A percentile compares a stretch with the other conserved stretches of the same genome.
These are phyloP conservation scores for Mortierella sp. DNA, from an alignment of 371 early-diverging fungal species.

Conservation along the genomic window DNA sequence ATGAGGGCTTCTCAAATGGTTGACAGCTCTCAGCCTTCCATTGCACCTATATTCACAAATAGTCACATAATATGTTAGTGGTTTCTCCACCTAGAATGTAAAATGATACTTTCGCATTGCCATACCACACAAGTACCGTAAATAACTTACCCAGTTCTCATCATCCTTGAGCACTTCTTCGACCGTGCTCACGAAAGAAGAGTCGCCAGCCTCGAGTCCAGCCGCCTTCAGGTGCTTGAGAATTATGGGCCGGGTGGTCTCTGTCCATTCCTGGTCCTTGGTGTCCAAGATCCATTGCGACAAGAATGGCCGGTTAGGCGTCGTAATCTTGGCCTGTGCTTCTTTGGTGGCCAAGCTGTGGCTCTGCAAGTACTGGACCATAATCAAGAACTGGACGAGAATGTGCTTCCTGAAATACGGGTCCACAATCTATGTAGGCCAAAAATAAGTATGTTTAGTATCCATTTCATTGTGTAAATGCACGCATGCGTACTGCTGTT, in stretches of 20 bases:
- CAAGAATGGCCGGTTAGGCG: slow-evolving; percentile 58
- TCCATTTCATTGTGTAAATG: background rate
- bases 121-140: background rate
- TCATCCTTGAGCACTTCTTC: slow-evolving; percentile 31
- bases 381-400: slow-evolving; percentile 82
- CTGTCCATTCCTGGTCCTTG: slow-evolving; percentile 36
- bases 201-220: slow-evolving; percentile 38
- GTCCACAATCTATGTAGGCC: slow-evolving; percentile 67
- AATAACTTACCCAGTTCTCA: slow-evolving; percentile 41
- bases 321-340: slow-evolving; percentile 26
- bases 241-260: slow-evolving; percentile 27
- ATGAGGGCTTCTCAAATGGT: slow-evolving; percentile 32
- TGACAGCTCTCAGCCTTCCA: slow-evolving; percentile 52
- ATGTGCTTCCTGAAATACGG: slow-evolving; percentile 82
- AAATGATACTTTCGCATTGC: background rate
- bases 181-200: slow-evolving; percentile 26
- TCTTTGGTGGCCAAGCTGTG: slow-evolving; percentile 34
- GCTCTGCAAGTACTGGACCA: slow-evolving; percentile 73
- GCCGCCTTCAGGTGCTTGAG: slow-evolving; percentile 25
- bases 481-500: background rate
- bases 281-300: slow-evolving; percentile 47
- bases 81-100: too few relatives aligned
- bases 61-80: background rate
- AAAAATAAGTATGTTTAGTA: background rate
- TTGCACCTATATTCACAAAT: slow-evolving; percentile 20